These are phyloP conservation scores for Groenewaldozyma tartarivorans DNA, from an alignment of 805 yeast species.

Conservation along the genomic window DNA sequence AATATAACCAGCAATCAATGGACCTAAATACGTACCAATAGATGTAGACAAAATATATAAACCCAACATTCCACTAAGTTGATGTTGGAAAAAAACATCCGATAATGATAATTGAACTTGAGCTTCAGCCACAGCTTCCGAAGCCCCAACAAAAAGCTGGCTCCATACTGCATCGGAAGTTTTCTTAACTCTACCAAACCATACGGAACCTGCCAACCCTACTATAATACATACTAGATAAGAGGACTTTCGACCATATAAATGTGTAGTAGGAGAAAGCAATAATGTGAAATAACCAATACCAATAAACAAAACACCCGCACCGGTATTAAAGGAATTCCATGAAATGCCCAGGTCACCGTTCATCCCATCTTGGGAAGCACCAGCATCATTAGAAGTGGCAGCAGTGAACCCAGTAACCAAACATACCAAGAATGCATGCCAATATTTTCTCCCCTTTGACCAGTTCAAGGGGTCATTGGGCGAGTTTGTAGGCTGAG, in stretches of 20 bases:
- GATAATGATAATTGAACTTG: conserved; percentile 55
- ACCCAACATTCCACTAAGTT: conserved; percentile 61
- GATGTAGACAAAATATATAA: conserved; percentile 68
- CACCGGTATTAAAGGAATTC: conserved; percentile 67
- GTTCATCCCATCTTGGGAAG: conserved; percentile 59
- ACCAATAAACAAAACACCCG: conserved; percentile 65
- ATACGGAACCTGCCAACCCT: conserved; percentile 58
- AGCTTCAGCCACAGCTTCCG: conserved; percentile 70
- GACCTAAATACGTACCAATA: conserved; percentile 72
- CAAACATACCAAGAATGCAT: conserved; percentile 31
- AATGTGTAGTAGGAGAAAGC: conserved; percentile 56
- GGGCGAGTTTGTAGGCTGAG: conserved; percentile 59
- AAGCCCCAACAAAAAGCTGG: conserved; percentile 66
- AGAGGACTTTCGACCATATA: conserved; percentile 59
- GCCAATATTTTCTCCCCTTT: conserved; percentile 35
- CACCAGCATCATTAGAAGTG: conserved; percentile 63
- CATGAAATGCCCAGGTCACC: conserved; percentile 55
- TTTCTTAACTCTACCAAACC: conserved; percentile 52
- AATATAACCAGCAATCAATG: conserved; percentile 65
- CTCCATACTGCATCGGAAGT: conserved; percentile 65
- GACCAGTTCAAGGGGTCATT: conserved; percentile 65
- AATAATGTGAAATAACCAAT: conserved; percentile 59
- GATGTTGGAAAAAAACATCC: conserved; percentile 72
- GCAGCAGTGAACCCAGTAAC: conserved; percentile 41
- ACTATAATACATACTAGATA: conserved; percentile 51